A percentile compares a stretch with the other conserved stretches of the same genome.
These are phyloP conservation scores for Epichloe sp. DNA, from an alignment of 2,329 filamentous ascomycete genomes.

Conservation along the genomic window DNA sequence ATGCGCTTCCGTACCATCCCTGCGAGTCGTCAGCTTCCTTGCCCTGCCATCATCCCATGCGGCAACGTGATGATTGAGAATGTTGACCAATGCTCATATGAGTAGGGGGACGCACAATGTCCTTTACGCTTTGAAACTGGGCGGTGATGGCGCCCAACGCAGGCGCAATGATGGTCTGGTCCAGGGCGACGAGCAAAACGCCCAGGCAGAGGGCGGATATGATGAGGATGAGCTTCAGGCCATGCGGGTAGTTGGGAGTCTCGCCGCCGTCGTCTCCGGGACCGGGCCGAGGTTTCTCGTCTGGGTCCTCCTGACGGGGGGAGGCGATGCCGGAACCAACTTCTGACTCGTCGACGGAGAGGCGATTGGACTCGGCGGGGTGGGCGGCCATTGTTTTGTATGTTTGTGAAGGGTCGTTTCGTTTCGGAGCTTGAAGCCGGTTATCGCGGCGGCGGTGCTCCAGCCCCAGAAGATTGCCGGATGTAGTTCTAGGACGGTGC, in stretches of 20 bases:
- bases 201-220: slow-evolving; percentile 30
- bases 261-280: slow-evolving; percentile 8
- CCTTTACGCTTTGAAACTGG: slow-evolving; percentile 29
- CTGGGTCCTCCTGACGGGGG: neutral
- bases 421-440: too few species aligned
- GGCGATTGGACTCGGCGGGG: slow-evolving; percentile 6
- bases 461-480: too few species aligned
- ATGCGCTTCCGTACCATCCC: slow-evolving; percentile 38
- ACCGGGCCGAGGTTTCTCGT: neutral
- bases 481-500: too few species aligned
- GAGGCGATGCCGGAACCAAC: slow-evolving; percentile 13
- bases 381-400: neutral
- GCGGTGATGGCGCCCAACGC: slow-evolving; percentile 38
- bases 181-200: slow-evolving; percentile 36
- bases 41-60: neutral
- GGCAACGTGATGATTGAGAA: too few species aligned
- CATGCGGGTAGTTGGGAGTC: slow-evolving; percentile 23
- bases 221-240: slow-evolving; percentile 26
- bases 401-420: too few species aligned
- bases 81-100: too few species aligned
- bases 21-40: neutral
- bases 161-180: slow-evolving; percentile 39
- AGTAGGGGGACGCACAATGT: slow-evolving; percentile 25
- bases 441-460: too few species aligned
- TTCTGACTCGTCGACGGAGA: slow-evolving; percentile 20